Percentiles rank a stretch among this genome's conserved stretches.
These are phyloP conservation scores for Trichoderma brevicompactum DNA, from an alignment of 2,329 filamentous ascomycete species.

Conservation along the genomic window DNA sequence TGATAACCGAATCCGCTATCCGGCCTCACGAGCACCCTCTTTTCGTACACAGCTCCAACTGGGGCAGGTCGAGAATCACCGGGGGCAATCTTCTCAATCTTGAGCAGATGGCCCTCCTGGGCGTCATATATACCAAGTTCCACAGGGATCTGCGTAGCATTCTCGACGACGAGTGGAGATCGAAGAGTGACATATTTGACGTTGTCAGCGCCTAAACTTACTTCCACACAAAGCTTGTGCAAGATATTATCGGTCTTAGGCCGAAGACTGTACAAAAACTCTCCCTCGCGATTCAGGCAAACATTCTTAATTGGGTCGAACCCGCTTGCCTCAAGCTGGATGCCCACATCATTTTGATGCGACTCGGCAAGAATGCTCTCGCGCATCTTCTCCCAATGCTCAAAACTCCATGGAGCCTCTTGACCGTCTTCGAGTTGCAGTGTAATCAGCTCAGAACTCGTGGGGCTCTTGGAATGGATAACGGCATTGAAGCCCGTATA, in stretches of 20 bases:
- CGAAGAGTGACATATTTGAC: slow-evolving; percentile 97
- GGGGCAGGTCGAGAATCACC: slow-evolving; percentile 89
- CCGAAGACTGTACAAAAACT: slow-evolving; percentile 84
- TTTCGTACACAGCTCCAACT: slow-evolving; percentile 88
- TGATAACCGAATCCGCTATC: slow-evolving; percentile 96
- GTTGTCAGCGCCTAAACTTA: slow-evolving; percentile 89
- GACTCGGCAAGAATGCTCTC: slow-evolving; percentile 88
- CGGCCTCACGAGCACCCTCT: slow-evolving; percentile 83
- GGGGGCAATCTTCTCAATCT: slow-evolving; percentile 96
- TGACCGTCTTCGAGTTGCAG: slow-evolving; percentile 84
- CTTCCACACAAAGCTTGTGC: slow-evolving; percentile 89
- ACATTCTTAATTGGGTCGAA: slow-evolving; percentile 91
- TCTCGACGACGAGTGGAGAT: slow-evolving; percentile 89
- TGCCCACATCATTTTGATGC: slow-evolving; percentile 75
- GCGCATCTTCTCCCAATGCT: slow-evolving; percentile 94
- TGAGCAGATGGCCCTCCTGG: slow-evolving; percentile 85
- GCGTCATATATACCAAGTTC: slow-evolving; percentile 91
- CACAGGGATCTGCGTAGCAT: slow-evolving; percentile 94
- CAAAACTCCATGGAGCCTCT: slow-evolving; percentile 93
- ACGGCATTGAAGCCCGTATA: slow-evolving; percentile 92
- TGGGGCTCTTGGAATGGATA: slow-evolving; percentile 75
- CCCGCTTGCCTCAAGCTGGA: slow-evolving; percentile 88
- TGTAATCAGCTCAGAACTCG: slow-evolving; percentile 69
- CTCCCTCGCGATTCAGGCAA: slow-evolving; percentile 90
- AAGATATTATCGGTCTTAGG: slow-evolving; percentile 84